Evolutionary conservation across 768 basidiomycete genomes (phyloP).

Genomic region (Phylloporus sp.): DNA sequence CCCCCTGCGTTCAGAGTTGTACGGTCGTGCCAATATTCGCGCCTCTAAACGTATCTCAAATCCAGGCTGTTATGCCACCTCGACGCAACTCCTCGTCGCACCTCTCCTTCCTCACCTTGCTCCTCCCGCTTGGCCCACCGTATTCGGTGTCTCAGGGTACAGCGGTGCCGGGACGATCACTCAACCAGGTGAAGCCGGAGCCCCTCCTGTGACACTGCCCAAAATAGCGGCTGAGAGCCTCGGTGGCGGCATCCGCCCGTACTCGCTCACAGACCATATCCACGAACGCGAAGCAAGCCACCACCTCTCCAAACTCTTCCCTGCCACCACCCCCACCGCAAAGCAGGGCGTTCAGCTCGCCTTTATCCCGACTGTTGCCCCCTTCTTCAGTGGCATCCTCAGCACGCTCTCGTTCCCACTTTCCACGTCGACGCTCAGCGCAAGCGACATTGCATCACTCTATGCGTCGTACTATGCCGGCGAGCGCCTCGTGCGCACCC

Average conservation of each 20-base stretch:
- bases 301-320: constrained; percentile 69
- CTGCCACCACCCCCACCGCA: not conserved
- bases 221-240: constrained; percentile 81
- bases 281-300: constrained; percentile 93
- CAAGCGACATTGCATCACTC: constrained; percentile 64
- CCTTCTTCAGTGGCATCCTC: constrained; percentile 97
- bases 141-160: constrained; percentile 93
- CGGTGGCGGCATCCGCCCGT: constrained; percentile 72
- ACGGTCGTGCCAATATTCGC: constrained; percentile 67
- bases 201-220: constrained; percentile 69
- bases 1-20: constrained; percentile 60
- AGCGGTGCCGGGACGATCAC: constrained; percentile 91
- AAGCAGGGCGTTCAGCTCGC: constrained; percentile 52
- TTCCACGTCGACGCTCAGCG: constrained; percentile 52
- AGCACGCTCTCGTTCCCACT: constrained; percentile 84
- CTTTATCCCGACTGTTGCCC: constrained; percentile 83
- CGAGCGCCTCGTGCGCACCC: constrained; percentile 69
- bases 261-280: constrained; percentile 94
- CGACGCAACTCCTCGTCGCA: constrained; percentile 86
- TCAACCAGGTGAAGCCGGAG: constrained; percentile 54
- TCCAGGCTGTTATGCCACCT: constrained; percentile 96
- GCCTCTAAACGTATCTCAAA: constrained; percentile 86
- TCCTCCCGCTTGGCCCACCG: constrained; percentile 59
- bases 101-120: constrained; percentile 77
- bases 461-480: constrained; percentile 75